Percentiles rank a stretch among this genome's conserved stretches.
Evolutionary conservation across 257 asterid genomes (phyloP).

Genomic region (Rauvolfia tetraphylla): DNA sequence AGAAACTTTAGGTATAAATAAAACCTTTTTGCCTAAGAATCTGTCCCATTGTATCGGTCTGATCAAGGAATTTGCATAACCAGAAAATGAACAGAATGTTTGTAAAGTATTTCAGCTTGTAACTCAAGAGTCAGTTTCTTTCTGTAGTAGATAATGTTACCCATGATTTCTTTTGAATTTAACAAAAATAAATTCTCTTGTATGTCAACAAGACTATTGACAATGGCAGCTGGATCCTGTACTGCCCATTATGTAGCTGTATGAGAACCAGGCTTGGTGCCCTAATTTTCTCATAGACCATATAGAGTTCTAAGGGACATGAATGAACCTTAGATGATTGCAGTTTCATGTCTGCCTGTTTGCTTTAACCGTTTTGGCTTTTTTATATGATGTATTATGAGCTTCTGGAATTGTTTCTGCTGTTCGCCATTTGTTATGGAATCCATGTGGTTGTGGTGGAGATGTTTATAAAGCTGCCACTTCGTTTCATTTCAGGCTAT

Average conservation of each 20-base stretch:
- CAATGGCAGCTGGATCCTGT: background rate
- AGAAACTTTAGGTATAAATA: background rate
- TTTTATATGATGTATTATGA: background rate
- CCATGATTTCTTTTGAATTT: background rate
- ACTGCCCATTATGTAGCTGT: background rate
- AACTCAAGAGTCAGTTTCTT: background rate
- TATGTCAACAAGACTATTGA: background rate
- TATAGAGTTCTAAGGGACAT: background rate
- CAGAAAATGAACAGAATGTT: background rate
- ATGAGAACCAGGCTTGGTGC: background rate
- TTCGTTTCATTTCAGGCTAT: conserved; percentile 45
- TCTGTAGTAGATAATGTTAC: background rate
- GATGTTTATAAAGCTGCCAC: conserved; percentile 3
- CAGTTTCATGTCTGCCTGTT: background rate
- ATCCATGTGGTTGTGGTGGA: background rate
- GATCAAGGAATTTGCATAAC: background rate
- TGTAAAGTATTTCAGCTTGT: background rate
- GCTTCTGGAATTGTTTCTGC: background rate
- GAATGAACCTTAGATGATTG: background rate
- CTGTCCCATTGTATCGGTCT: background rate
- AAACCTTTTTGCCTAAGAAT: background rate
- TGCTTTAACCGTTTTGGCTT: background rate
- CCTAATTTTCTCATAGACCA: background rate
- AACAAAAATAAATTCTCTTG: background rate
- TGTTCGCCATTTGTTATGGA: conserved; percentile 1